Evolutionary conservation across 108 stramenopile species (phyloP).

Genomic region (Aurantiochytrium sp.): DNA sequence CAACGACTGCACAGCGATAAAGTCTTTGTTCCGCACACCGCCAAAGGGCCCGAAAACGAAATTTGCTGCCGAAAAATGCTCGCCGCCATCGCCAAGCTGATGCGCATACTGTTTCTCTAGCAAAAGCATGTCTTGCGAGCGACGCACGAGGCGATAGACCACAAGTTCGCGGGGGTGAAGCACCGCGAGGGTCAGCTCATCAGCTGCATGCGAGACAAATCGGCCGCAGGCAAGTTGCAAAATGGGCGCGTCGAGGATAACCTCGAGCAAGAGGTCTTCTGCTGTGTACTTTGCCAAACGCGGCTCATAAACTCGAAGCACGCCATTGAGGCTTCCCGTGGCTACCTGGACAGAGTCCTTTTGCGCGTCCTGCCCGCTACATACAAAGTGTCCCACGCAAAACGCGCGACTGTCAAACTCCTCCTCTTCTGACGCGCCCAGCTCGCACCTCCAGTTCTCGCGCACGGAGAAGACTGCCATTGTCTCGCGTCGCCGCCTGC

Average conservation of each 20-base stretch:
- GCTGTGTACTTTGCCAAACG: conserved; percentile 18
- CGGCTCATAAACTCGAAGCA: conserved; percentile 35
- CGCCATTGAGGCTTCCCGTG: conserved; percentile 37
- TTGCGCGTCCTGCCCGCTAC: neutral
- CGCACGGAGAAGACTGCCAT: neutral
- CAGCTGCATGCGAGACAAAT: conserved; percentile 38
- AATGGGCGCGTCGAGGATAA: conserved; percentile 34
- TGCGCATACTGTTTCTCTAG: conserved; percentile 41
- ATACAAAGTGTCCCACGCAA: neutral
- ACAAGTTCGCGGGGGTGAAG: conserved; percentile 44
- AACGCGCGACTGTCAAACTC: neutral
- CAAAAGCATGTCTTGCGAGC: conserved; percentile 24
- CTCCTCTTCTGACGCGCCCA: neutral
- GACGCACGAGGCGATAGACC: conserved; percentile 36
- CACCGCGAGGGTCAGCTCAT: conserved; percentile 33
- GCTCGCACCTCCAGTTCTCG: neutral
- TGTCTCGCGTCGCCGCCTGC: neutral
- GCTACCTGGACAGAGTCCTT: conserved; percentile 23
- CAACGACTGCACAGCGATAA: conserved; percentile 49
- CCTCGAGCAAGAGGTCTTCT: conserved; percentile 45
- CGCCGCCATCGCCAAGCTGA: conserved; percentile 42
- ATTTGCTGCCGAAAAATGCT: conserved; percentile 55
- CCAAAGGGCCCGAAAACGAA: conserved; percentile 47
- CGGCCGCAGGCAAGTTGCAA: conserved; percentile 40
- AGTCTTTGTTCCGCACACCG: conserved; percentile 27